Evolutionary conservation across 2,329 filamentous ascomycete species (phyloP), one percentile per base, ranked within the genome.

Genomic region (Aspergillus tamarii): DNA sequence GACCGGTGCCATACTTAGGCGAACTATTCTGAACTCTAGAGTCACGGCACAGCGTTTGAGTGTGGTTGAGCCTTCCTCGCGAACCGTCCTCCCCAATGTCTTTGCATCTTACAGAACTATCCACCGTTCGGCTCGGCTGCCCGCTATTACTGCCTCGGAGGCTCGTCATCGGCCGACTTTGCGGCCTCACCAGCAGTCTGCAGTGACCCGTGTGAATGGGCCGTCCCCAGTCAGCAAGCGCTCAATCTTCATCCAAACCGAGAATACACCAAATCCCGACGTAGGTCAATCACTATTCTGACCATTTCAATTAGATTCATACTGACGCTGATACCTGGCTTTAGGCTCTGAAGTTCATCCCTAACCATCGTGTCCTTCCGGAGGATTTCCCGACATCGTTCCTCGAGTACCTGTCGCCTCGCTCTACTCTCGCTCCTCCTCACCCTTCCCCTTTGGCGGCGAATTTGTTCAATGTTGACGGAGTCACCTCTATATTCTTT

Each of bases 201-300:
- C 70, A 8, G 72, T 76, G 43, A 73, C 76, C 48, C 72, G 78
- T 21, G 76, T 79, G 50, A 80, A 77, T 55, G 74, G 76, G 3
- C 70, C 78, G 26, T 76, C 74, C n/a, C 74, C 78, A 28, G 76
- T 74, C 28, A 78, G 79, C 62, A 80, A 77, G 64, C 89, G 94
- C 68, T 93, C 89, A 28, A 96, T 99, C 79, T 99, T 98, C 83
- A 99, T 99, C 75, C 95, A 99, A 81, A 98, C 94, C 6, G 94
- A 98, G 76, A 87, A 86, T 69, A 99, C 95, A 1, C 95, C 95
- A 30, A 99, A 99, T 80, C 85, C 89, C n/a, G 93, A 98, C 82
- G 94, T 87, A 75, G 71, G 81, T 77, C 43, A 45, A 6, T 23
- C 45, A 32, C 30, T 12, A 19, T 11, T 43, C 28, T 19, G 23